These are phyloP conservation scores for Betula pendula DNA, from an alignment of 306 rosid genomes.

Conservation along the genomic window DNA sequence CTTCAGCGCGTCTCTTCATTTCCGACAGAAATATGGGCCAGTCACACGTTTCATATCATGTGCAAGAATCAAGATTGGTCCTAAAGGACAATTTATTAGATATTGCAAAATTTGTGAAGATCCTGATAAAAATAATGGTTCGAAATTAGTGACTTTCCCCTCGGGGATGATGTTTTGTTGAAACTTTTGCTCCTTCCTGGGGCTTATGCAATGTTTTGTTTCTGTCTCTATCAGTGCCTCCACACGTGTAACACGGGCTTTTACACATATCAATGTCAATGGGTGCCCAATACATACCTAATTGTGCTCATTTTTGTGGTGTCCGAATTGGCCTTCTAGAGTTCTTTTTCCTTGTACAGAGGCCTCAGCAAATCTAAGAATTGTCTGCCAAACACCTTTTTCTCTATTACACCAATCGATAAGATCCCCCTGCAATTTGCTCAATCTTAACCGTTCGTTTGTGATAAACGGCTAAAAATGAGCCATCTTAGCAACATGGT, in stretches of 20 bases:
- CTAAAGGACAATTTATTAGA: neutral
- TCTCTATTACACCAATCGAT: no score
- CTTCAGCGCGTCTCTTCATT: neutral
- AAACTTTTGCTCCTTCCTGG: neutral
- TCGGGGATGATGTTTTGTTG: neutral
- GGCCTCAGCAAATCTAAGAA: neutral
- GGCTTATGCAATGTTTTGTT: neutral
- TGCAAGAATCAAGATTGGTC: neutral
- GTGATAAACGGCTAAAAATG: no score
- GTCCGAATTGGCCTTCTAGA: no score
- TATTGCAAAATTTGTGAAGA: neutral
- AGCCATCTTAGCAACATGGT: no score
- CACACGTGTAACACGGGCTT: neutral
- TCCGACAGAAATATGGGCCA: conserved; percentile 1
- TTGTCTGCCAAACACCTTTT: neutral
- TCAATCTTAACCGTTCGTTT: no score
- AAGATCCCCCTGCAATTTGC: no score
- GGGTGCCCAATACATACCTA: neutral
- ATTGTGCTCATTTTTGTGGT: neutral
- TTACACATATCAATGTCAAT: neutral
- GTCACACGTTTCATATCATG: neutral
- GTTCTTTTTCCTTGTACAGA: no score
- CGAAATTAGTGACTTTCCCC: neutral
- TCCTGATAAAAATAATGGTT: neutral
- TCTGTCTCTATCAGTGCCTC: neutral